A percentile compares a stretch with the other conserved stretches of the same genome.
Conservation (phyloP, 2,329 filamentous ascomycete species). For the Aspergillus tanneri region DNA sequence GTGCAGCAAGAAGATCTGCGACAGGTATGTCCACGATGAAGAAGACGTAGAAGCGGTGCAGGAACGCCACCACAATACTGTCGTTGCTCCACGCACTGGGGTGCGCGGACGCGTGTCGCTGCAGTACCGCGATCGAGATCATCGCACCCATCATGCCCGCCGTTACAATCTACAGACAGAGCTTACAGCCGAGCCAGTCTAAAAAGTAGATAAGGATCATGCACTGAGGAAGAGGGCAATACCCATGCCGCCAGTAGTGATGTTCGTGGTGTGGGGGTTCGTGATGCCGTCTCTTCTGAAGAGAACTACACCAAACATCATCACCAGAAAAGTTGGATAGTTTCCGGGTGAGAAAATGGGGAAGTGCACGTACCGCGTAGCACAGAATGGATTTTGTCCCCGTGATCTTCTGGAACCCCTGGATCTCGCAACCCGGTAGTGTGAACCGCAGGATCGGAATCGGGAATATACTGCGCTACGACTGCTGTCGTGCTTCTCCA, state of each 20-base stretch:
- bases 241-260: conserved; percentile 19
- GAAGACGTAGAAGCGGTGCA: conserved; percentile 23
- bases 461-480: conserved; percentile 4
- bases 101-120: conserved; percentile 17
- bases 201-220: conserved; percentile 21
- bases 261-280: conserved; percentile 14
- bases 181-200: conserved; percentile 20
- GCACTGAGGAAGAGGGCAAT: conserved; percentile 17
- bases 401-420: conserved; percentile 22
- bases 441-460: conserved; percentile 14
- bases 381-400: conserved; percentile 23
- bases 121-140: conserved; percentile 20
- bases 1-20: conserved; percentile 21
- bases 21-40: conserved; percentile 24
- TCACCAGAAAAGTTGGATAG: too few species aligned
- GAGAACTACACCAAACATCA: conserved; percentile 2
- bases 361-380: conserved; percentile 12
- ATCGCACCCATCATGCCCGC: conserved; percentile 20
- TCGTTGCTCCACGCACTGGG: conserved; percentile 13
- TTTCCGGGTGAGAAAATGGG: too few species aligned
- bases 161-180: conserved; percentile 22
- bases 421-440: conserved; percentile 17
- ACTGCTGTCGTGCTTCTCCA: conserved; percentile 5
- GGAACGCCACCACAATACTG: conserved; percentile 20
- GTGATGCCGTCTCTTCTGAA: conserved; percentile 21